These are phyloP conservation scores for Sclerotinia subarctica DNA, from an alignment of 2,329 filamentous ascomycete species.

Conservation along the genomic window DNA sequence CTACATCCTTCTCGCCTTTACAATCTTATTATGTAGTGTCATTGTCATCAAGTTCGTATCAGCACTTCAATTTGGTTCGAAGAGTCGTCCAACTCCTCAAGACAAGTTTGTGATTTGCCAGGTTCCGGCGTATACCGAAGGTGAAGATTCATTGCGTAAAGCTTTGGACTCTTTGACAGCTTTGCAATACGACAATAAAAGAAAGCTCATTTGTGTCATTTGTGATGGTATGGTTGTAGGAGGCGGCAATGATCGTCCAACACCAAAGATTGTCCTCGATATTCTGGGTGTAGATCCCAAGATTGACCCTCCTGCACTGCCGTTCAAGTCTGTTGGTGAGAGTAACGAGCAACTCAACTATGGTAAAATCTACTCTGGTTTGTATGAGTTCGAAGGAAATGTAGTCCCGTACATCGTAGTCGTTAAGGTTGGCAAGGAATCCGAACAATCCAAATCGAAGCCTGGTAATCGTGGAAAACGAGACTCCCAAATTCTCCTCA, in stretches of 20 bases:
- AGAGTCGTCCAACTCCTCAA: slow-evolving; percentile 82
- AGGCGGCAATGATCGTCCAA: slow-evolving; percentile 91
- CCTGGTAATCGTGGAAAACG: slow-evolving; percentile 98
- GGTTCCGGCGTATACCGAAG: slow-evolving; percentile 96
- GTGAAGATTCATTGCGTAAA: slow-evolving; percentile 89
- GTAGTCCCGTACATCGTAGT: slow-evolving; percentile 95
- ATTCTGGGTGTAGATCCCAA: slow-evolving; percentile 97
- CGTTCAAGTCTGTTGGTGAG: slow-evolving; percentile 88
- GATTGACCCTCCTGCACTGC: slow-evolving; percentile 87
- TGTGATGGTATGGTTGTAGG: slow-evolving; percentile 98
- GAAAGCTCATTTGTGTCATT: slow-evolving; percentile 93
- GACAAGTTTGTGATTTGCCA: slow-evolving; percentile 99
- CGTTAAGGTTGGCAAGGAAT: slow-evolving; percentile 96
- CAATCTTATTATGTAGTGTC: slow-evolving; percentile 76
- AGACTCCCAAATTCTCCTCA: slow-evolving; percentile 91
- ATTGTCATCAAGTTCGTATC: slow-evolving; percentile 87
- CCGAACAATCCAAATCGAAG: slow-evolving; percentile 85
- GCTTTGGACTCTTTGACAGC: slow-evolving; percentile 92
- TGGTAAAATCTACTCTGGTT: slow-evolving; percentile 95
- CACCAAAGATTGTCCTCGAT: slow-evolving; percentile 95
- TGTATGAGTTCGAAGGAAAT: slow-evolving; percentile 97
- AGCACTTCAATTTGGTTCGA: slow-evolving; percentile 89
- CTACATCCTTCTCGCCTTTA: slow-evolving; percentile 83
- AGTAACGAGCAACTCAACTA: slow-evolving; percentile 95
- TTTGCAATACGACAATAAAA: slow-evolving; percentile 95